Base-by-base conservation (phyloP, 116 monocot genomes). In the Thalassia testudinum region DNA sequence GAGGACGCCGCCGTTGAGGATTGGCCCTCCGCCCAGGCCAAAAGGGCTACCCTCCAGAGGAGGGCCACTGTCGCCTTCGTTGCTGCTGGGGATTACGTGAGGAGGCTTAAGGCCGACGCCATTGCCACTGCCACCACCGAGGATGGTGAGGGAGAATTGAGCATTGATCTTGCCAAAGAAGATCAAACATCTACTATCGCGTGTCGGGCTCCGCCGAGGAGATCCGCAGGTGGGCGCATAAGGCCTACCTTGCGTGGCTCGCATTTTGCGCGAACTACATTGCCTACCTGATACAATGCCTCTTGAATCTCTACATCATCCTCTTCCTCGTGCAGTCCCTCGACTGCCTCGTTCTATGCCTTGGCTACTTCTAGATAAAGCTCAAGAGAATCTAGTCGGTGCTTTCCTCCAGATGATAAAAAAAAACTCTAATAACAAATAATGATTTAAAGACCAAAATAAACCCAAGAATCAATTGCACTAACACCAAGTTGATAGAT, bases 271-370 rank as follows among this genome's bases (percentile, higher is more conserved):
- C 72, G 0, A 52, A 77, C 26, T 88, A 83, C 66, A 71, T 88
- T 38, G 83, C 88, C 0, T 61, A 65, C 26, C 72, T 77, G 1
- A 69, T 88, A 28, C 73, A 77, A 29, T 14, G 43, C 14, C 61
- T 88, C 61, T 79, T 83, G 0, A 80, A 67, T 25, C 65, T 82
- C 27, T 88, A 83, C 22, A 61, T 88, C 20, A 14, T 79, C 26
- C 60, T 87, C 4, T 87, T 87, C 68, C 34, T 82, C 12, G 71
- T 87, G 6, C 87, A 87, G 34, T 75, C 75, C 0, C 34, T 74
- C 11, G 88, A 88, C 47, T 61, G 88, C 22, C 13, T 88, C 28
- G 34, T 83, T 3, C 56, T 83, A 52, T 83, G 88, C 52, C 56
- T 83, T 8, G 83, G 83, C 2, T 88, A 77, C 50, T 76, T n/a